phyloP scores from a whole-genome alignment of 371 early-diverging fungal species.

The Gilbertella persicaria region DNA sequence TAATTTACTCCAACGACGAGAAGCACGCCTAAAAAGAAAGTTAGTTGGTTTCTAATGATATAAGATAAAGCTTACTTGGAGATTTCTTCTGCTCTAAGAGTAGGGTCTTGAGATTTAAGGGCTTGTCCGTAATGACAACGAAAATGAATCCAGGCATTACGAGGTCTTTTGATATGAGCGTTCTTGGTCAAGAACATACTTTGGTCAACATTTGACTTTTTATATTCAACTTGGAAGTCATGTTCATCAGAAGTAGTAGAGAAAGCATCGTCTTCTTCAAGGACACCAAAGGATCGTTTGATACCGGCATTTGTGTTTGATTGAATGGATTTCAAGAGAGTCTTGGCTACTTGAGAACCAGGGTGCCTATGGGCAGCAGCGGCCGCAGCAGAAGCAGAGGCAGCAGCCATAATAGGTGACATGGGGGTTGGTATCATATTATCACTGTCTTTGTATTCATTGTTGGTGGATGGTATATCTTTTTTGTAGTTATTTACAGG shows the following conservation, averaged over 20 bases:
- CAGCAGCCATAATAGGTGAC: slow-evolving; percentile 35
- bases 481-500: not conserved
- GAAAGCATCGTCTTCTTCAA: not conserved
- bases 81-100: slow-evolving; percentile 39
- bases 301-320: not conserved
- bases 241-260: not conserved
- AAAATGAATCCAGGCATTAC: slow-evolving; percentile 46
- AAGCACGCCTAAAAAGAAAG: slow-evolving; percentile 38
- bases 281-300: not conserved
- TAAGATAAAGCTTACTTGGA: slow-evolving; percentile 32
- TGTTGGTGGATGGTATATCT: not conserved
- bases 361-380: slow-evolving; percentile 31
- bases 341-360: slow-evolving; percentile 34
- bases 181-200: slow-evolving; percentile 39
- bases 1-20: slow-evolving; percentile 45
- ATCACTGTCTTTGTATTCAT: not conserved
- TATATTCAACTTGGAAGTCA: not conserved
- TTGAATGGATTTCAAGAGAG: slow-evolving; percentile 26
- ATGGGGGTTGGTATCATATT: slow-evolving; percentile 5
- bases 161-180: slow-evolving; percentile 43
- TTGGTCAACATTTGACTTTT: slow-evolving; percentile 22
- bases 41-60: not conserved
- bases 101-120: slow-evolving; percentile 38
- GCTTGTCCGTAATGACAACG: slow-evolving; percentile 42
- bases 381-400: slow-evolving; percentile 30